Evolutionary conservation across 2,329 filamentous ascomycete genomes (phyloP), one percentile per base, ranked within the genome.

Genomic region (Diplocarpon rosae): DNA sequence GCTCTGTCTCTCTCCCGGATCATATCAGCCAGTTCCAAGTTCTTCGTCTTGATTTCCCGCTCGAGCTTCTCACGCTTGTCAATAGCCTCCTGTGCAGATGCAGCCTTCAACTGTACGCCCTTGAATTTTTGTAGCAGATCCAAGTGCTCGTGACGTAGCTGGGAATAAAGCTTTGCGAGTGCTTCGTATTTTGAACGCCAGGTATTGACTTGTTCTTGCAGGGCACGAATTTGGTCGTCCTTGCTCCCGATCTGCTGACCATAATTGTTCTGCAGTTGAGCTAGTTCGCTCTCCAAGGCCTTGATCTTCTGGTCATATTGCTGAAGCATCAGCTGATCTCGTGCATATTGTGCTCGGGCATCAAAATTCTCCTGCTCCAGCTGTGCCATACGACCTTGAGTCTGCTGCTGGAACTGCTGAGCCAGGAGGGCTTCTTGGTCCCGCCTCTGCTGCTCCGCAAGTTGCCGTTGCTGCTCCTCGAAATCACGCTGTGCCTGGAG

Each of bases 31-130:
- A 98, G 69, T 65, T 98, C 92, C n/a, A 98, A 71, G 62, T 98
- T 98, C 76, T 98, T 98, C 27, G 90, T 95, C 76, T 98, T 98
- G 63, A 98, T 84, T 67, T 98, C 92, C 29, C 90, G 83, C 68
- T 96, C 88, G 42, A 98, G 74, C 70, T 93, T 95, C 69, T 98
- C 92, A 8, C 90, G 82, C 56, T 78, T 81, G 46, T 96, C 92
- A 52, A 96, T 95, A 1, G 92, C 92, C 67, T 98, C 92, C 62
- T 96, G 90, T 0, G 92, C 92, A 5, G 89, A 96, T 13, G 90
- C 88, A 1, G 92, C 92, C 72, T 96, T 98, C 52, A 96, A 74
- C 64, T 96, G 93, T 31, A 95, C 85, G 6, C 81, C 74, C 73
- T 98, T 98, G 68, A 95, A 96, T 62, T 93, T 96, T 61, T 95